Percentiles rank a stretch among this genome's conserved stretches.
These are phyloP conservation scores for Thraustochytrium sp. DNA, from an alignment of 352 stramenopile genomes.

Conservation along the genomic window DNA sequence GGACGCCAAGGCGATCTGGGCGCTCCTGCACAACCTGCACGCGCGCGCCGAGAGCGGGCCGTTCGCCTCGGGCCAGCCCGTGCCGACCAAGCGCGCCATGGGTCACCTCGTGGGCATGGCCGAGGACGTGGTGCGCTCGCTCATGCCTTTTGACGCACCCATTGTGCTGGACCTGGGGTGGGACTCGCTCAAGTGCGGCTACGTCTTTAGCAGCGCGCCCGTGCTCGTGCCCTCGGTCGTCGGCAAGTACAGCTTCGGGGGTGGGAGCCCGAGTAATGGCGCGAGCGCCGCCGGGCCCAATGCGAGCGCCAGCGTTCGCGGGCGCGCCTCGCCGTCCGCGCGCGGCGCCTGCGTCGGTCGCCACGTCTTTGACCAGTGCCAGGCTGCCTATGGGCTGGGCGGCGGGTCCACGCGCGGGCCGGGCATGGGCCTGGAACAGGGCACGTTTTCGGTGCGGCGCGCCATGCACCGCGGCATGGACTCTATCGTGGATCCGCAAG, in stretches of 20 bases:
- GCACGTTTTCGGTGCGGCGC: conserved; percentile 15
- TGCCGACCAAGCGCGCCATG: not conserved
- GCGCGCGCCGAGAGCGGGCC: not conserved
- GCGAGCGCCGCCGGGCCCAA: not conserved
- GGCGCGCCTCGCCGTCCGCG: too few relatives aligned
- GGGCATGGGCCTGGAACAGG: not conserved
- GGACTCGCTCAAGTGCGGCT: conserved; percentile 42
- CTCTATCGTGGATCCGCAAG: conserved; percentile 24
- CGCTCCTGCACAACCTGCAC: not conserved
- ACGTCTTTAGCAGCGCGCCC: conserved; percentile 18
- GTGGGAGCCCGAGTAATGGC: not conserved
- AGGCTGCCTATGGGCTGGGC: not conserved
- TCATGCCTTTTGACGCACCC: conserved; percentile 39
- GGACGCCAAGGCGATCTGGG: conserved; percentile 40
- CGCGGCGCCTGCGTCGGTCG: not conserved
- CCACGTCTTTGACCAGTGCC: conserved; percentile 13
- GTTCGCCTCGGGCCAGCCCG: not conserved
- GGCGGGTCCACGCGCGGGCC: not conserved
- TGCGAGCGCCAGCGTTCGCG: not conserved
- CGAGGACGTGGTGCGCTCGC: conserved; percentile 32
- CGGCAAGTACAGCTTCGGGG: not conserved
- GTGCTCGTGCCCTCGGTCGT: conserved; percentile 11
- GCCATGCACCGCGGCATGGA: conserved; percentile 31
- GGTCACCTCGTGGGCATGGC: not conserved
- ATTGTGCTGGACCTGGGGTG: conserved; percentile 39